Evolutionary conservation across 1,139 yeast genomes (phyloP).

Genomic region (Geotrichum bryndzae): DNA sequence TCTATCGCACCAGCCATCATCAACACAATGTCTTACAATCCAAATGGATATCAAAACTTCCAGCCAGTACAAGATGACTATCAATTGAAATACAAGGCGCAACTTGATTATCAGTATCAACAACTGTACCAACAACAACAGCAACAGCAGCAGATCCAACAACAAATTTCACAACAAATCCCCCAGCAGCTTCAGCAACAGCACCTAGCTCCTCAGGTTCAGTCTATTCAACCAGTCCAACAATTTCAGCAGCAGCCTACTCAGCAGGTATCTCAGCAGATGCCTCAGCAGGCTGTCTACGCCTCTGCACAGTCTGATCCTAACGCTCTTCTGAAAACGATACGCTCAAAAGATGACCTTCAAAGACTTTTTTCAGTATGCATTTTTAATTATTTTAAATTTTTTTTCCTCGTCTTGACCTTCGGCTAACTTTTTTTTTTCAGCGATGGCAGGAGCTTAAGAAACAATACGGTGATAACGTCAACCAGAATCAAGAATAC

Average conservation of each 20-base stretch:
- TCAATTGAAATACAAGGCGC: neutral
- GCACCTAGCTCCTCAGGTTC: constrained; percentile 1
- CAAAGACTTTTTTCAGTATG: constrained; percentile 1
- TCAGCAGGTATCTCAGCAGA: neutral
- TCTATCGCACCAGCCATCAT: neutral
- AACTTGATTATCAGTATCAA: constrained; percentile 4
- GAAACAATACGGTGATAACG: constrained; percentile 31
- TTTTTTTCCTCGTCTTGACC: neutral
- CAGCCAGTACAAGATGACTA: neutral
- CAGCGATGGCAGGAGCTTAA: constrained; percentile 34
- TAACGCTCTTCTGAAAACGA: neutral
- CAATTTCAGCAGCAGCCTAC: neutral
- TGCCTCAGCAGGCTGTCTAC: neutral
- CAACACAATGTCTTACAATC: neutral
- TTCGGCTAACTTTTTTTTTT: neutral
- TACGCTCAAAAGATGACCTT: constrained; percentile 6
- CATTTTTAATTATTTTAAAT: neutral
- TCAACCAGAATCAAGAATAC: constrained; percentile 36
- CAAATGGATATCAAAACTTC: neutral
- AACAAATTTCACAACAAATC: constrained; percentile 9
- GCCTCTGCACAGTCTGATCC: neutral
- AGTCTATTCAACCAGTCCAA: neutral
- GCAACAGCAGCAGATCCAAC: constrained; percentile 2
- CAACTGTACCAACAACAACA: constrained; percentile 8
- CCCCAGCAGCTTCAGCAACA: constrained; percentile 8